Evolutionary conservation across 2,329 filamentous ascomycete genomes (phyloP), one percentile per base, ranked within the genome.

Genomic region (Colletotrichum zoysiae): DNA sequence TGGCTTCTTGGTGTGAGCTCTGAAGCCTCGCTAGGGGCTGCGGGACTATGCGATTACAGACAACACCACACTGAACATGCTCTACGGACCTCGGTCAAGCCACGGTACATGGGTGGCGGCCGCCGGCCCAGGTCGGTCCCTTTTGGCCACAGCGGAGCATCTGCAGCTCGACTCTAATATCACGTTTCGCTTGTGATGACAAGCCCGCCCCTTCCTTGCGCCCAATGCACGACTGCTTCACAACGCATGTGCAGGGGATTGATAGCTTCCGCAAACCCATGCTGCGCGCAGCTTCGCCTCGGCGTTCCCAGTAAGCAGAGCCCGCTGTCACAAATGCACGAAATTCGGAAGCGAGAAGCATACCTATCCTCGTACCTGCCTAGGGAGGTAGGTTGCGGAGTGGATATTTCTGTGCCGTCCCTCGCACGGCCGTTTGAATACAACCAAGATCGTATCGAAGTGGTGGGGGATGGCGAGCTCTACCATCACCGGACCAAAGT

Each of bases 131-230:
- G 30, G 33, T 38, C 33, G 30, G 33, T 38, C 33, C 33, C 23
- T 50, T 20, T 48, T 48, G 42, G 51, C 35, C 44, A 38, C 50
- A 64, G 70, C 66, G 70, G 48, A 64, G 69, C 46, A 70, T 33
- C 44, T 64, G 65, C 53, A 69, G 65, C 59, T 64, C 23, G 1
- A 48, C n/a, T 48, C 46, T 48, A 9, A n/a, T 33, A 69, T 69
- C 68, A 71, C 64, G 51, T 18, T 18, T 63, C 65, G 51, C 59
- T 69, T 55, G 53, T 55, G 65, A 68, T 65, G 58, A 71, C 65
- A 30, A 62, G 42, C 33, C 63, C n/a, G n/a, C n/a, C n/a, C n/a
- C n/a, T n/a, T n/a, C 51, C 53, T 48, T 59, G 55, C 40, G 51
- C 42, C 42, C 40, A 48, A 65, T 69, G 65, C 65, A 70, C 61